phyloP scores from a whole-genome alignment of 305 asterid species.

The Fraxinus platypoda region DNA sequence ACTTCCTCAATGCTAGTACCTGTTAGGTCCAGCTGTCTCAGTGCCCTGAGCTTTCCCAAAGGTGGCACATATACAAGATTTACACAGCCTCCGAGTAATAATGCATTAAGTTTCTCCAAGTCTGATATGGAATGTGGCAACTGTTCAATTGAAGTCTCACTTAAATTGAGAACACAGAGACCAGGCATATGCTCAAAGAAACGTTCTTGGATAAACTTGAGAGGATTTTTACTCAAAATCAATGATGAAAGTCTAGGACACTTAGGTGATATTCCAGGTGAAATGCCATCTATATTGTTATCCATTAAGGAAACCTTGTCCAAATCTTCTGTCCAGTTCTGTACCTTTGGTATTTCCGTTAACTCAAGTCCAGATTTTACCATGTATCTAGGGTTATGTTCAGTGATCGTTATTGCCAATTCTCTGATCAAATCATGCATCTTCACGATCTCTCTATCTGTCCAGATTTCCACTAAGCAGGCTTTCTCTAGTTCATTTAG shows the following conservation, averaged over 20 bases:
- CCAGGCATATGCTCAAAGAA: not conserved
- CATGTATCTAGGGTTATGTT: conserved; percentile 16
- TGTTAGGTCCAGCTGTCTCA: conserved; percentile 13
- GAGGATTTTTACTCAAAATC: not conserved
- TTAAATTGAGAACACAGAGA: not conserved
- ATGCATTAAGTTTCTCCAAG: conserved; percentile 3
- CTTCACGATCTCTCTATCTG: not conserved
- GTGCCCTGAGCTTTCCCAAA: conserved; percentile 11
- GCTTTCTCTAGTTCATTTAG: conserved; percentile 22
- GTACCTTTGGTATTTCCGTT: not conserved
- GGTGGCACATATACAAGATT: not conserved
- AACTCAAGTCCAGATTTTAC: conserved; percentile 16
- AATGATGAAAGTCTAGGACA: not conserved
- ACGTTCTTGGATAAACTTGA: not conserved
- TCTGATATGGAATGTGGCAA: conserved; percentile 12
- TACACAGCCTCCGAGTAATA: not conserved
- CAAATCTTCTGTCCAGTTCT: conserved; percentile 21
- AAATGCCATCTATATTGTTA: not conserved
- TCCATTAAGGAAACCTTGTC: conserved; percentile 4
- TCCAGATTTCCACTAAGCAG: conserved; percentile 15
- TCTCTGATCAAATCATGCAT: conserved; percentile 32
- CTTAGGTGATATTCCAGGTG: not conserved
- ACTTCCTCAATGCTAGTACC: not conserved
- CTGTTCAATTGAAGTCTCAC: not conserved
- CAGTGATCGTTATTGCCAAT: conserved; percentile 20